Evolutionary conservation across 306 rosid genomes (phyloP).

Genomic region (Acacia crassicarpa): DNA sequence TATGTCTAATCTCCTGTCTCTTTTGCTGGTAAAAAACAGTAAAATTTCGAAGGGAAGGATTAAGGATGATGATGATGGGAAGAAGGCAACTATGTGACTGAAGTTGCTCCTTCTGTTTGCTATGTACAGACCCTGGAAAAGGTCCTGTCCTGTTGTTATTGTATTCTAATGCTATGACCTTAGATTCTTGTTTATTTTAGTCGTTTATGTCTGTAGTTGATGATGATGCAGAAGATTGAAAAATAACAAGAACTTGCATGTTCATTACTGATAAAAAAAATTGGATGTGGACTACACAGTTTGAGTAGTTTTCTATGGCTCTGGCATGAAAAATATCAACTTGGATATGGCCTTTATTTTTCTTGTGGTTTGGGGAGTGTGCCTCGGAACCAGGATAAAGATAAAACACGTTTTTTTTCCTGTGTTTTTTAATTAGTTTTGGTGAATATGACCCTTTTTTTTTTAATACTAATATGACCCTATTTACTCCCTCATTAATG

Average conservation of each 20-base stretch:
- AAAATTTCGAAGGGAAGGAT: slow-evolving; percentile 40
- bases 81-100: slow-evolving; percentile 27
- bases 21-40: slow-evolving; percentile 31
- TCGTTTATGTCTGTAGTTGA: slow-evolving; percentile 39
- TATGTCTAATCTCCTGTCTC: slow-evolving; percentile 32
- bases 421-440: not conserved
- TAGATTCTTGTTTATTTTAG: slow-evolving; percentile 48
- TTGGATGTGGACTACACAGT: slow-evolving; percentile 34
- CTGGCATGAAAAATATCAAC: slow-evolving; percentile 31
- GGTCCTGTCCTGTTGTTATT: slow-evolving; percentile 49
- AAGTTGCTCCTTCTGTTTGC: slow-evolving; percentile 53
- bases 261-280: slow-evolving; percentile 38
- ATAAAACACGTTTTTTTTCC: slow-evolving; percentile 22
- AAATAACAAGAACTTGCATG: slow-evolving; percentile 49
- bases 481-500: slow-evolving; percentile 26
- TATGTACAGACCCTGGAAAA: slow-evolving; percentile 69
- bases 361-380: slow-evolving; percentile 15
- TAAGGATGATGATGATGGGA: slow-evolving; percentile 25
- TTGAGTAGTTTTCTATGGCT: slow-evolving; percentile 23
- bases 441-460: slow-evolving; percentile 24
- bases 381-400: slow-evolving; percentile 21
- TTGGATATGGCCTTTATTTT: slow-evolving; percentile 32
- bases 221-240: slow-evolving; percentile 51
- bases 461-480: slow-evolving; percentile 22
- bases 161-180: slow-evolving; percentile 47